These are phyloP conservation scores for Brassica cretica DNA, from an alignment of 345 rosid species.

Conservation along the genomic window DNA sequence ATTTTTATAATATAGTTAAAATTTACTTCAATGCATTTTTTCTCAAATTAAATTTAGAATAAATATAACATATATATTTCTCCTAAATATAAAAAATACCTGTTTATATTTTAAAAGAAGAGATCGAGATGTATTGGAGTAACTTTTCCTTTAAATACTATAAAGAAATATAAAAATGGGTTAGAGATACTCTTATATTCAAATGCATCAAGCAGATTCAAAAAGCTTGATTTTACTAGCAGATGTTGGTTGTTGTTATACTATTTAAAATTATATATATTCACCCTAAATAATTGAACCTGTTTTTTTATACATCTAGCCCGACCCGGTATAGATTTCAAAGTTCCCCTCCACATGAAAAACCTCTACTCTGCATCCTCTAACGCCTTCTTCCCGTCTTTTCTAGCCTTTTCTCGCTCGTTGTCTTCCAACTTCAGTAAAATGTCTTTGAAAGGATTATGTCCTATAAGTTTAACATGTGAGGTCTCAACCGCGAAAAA, in stretches of 20 bases:
- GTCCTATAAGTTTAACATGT: neutral
- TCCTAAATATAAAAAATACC: no score
- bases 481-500: neutral
- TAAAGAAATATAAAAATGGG: no score
- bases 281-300: neutral
- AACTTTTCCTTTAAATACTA: no score
- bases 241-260: neutral
- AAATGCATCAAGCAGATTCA: no score
- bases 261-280: no score
- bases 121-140: no score
- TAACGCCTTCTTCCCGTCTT: neutral
- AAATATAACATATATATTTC: no score
- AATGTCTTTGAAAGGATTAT: neutral
- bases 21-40: no score
- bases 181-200: no score
- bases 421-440: neutral
- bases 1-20: neutral
- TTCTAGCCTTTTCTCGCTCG: neutral
- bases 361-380: neutral
- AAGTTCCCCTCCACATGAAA: neutral
- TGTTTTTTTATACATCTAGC: neutral
- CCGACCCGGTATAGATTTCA: neutral
- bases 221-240: neutral
- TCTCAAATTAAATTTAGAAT: no score
- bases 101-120: no score